Percentiles rank a stretch among this genome's conserved stretches.
phyloP scores from a whole-genome alignment of 768 basidiomycete species.

The Auriscalpium vulgare region DNA sequence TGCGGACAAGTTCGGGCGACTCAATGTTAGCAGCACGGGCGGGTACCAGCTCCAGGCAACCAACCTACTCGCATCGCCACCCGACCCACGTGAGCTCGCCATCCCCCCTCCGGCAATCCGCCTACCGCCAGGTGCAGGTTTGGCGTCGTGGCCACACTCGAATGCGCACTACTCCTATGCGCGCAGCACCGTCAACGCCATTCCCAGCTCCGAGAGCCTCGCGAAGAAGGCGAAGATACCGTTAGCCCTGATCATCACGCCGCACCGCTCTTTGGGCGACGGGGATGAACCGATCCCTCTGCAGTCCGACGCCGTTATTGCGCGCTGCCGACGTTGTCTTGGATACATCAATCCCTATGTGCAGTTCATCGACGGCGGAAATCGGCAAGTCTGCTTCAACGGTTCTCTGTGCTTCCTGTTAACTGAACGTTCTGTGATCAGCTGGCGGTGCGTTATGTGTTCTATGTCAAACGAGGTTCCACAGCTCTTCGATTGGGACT shows the following conservation, averaged over 20 bases:
- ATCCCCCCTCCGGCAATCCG: conserved; percentile 84
- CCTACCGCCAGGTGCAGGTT: conserved; percentile 75
- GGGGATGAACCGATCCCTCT: conserved; percentile 40
- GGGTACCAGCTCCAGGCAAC: conserved; percentile 75
- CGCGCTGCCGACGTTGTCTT: conserved; percentile 44
- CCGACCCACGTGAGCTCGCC: conserved; percentile 80
- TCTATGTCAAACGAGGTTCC: conserved; percentile 97
- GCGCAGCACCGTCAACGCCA: conserved; percentile 50
- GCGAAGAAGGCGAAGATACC: conserved; percentile 41
- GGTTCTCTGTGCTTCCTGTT: no score
- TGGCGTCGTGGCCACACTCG: conserved; percentile 69
- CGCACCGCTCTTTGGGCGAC: conserved; percentile 40
- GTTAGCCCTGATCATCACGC: conserved; percentile 41
- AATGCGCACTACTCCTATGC: conserved; percentile 91
- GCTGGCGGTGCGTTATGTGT: conserved; percentile 99
- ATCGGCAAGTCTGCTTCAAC: conserved; percentile 45
- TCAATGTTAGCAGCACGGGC: conserved; percentile 75
- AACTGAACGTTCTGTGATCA: conserved; percentile 17
- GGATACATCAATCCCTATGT: conserved; percentile 53
- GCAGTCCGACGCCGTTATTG: conserved; percentile 43
- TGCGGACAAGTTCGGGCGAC: conserved; percentile 79
- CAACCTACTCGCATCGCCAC: conserved; percentile 88
- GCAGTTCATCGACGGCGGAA: conserved; percentile 85
- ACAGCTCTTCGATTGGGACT: conserved; percentile 98
- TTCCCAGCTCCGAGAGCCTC: conserved; percentile 13